Percentiles rank a stretch among this genome's conserved stretches.
Conservation (phyloP, 75 land plant species). For the Chamaecyparis obtusa region DNA sequence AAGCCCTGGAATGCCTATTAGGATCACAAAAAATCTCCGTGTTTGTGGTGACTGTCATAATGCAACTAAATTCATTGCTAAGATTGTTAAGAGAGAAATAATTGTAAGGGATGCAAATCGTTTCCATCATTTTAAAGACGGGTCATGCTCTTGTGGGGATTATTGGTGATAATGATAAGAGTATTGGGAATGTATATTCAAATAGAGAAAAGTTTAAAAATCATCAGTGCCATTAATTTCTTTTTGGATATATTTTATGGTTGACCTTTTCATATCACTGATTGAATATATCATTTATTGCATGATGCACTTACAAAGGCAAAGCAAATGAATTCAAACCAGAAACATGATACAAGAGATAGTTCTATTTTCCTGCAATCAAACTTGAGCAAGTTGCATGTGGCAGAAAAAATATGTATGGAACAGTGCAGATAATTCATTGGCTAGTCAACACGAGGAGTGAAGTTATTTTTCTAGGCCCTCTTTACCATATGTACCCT, state of each 20-base stretch:
- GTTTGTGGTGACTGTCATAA: conserved; percentile 61
- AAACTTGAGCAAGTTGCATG: neutral
- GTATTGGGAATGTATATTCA: neutral
- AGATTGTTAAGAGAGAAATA: conserved; percentile 37
- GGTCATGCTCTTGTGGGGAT: conserved; percentile 51
- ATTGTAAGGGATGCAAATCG: conserved; percentile 59
- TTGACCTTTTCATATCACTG: neutral
- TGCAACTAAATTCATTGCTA: conserved; percentile 43
- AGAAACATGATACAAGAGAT: neutral
- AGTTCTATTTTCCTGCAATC: neutral
- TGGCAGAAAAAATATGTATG: neutral
- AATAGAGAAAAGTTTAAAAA: neutral
- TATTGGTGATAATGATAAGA: conserved; percentile 44
- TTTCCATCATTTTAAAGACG: conserved; percentile 52
- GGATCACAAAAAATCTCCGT: conserved; percentile 52
- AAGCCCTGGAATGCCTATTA: conserved; percentile 30
- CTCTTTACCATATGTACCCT: neutral
- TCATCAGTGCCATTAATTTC: neutral
- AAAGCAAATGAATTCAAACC: neutral
- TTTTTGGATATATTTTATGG: neutral
- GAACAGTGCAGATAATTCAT: neutral
- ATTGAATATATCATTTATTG: neutral
- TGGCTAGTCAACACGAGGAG: neutral
- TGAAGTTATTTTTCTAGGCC: neutral
- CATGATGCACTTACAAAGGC: neutral